These are phyloP conservation scores for Globisporangium lucens DNA, from an alignment of 352 stramenopile species.

Conservation along the genomic window DNA sequence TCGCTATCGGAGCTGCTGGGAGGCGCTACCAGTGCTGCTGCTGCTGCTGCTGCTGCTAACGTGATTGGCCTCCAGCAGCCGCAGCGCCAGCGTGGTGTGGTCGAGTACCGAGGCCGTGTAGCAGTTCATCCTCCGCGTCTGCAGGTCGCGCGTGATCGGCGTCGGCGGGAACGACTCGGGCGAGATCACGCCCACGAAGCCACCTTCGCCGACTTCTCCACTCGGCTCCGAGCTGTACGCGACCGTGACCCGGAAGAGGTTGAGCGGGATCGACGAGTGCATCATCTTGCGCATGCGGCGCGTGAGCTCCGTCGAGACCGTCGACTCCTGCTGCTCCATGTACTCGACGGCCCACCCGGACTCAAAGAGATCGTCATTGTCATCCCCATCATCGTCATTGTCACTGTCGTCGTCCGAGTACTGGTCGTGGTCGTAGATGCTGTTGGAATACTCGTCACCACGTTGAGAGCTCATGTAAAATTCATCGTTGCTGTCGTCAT, in stretches of 20 bases:
- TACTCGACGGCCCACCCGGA: constrained; percentile 79
- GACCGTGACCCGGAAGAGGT: constrained; percentile 73
- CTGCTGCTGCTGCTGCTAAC: not conserved
- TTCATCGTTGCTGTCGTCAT: constrained; percentile 1
- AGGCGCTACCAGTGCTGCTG: not conserved
- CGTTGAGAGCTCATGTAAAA: not conserved
- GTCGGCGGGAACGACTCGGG: constrained; percentile 82
- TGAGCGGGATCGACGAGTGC: constrained; percentile 69
- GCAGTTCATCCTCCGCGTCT: constrained; percentile 65
- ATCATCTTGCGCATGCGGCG: constrained; percentile 78
- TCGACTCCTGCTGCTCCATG: constrained; percentile 70
- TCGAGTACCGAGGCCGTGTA: constrained; percentile 79
- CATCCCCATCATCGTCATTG: constrained; percentile 15
- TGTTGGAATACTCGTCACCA: not conserved
- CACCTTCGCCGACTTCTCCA: constrained; percentile 22
- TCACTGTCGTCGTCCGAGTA: constrained; percentile 16
- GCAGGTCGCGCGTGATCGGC: constrained; percentile 69
- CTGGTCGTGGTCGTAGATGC: not conserved
- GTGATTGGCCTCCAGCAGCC: constrained; percentile 45
- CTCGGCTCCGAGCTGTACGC: constrained; percentile 28
- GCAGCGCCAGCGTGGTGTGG: constrained; percentile 64
- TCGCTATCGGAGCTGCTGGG: constrained; percentile 2
- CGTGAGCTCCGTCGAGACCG: constrained; percentile 56
- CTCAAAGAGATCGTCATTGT: constrained; percentile 26
- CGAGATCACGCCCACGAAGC: constrained; percentile 51